A percentile compares a stretch with the other conserved stretches of the same genome.
These are phyloP conservation scores for Boletus hoseneyae DNA, from an alignment of 1,284 basidiomycete species.

Conservation along the genomic window DNA sequence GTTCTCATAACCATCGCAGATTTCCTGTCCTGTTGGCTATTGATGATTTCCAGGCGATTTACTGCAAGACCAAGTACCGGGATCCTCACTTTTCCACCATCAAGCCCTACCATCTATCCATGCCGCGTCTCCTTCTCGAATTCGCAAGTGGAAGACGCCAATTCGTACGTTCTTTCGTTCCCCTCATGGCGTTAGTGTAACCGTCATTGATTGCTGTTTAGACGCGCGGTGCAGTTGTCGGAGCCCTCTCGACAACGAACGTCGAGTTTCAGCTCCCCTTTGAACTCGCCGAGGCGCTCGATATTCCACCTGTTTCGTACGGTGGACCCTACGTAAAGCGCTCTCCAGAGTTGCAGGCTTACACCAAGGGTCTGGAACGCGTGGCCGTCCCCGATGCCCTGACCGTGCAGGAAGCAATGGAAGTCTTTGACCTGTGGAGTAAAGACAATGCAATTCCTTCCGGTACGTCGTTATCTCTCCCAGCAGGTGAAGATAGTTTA, in stretches of 20 bases:
- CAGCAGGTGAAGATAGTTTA: not conserved
- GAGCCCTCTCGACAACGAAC: slow-evolving; percentile 59
- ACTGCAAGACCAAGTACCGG: slow-evolving; percentile 69
- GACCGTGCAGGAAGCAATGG: slow-evolving; percentile 58
- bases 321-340: slow-evolving; percentile 50
- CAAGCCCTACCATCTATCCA: slow-evolving; percentile 77
- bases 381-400: slow-evolving; percentile 58
- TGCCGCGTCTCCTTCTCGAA: slow-evolving; percentile 78
- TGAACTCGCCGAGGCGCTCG: slow-evolving; percentile 59
- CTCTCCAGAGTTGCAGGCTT: slow-evolving; percentile 43
- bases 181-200: not conserved
- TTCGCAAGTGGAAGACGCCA: slow-evolving; percentile 65
- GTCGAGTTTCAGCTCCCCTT: slow-evolving; percentile 51
- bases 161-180: slow-evolving; percentile 55
- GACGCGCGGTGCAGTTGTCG: slow-evolving; percentile 64
- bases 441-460: slow-evolving; percentile 40
- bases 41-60: slow-evolving; percentile 86
- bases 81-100: slow-evolving; percentile 75
- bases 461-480: slow-evolving; percentile 11
- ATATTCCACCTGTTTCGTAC: slow-evolving; percentile 34
- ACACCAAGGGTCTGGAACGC: slow-evolving; percentile 51
- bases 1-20: slow-evolving; percentile 29
- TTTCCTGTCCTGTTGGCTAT: slow-evolving; percentile 80
- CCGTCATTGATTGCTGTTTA: slow-evolving; percentile 17
- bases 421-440: slow-evolving; percentile 70